Percentiles rank a stretch among this genome's conserved stretches.
Conservation (phyloP, 2,329 filamentous ascomycete genomes). For the Calonectria henricotiae region DNA sequence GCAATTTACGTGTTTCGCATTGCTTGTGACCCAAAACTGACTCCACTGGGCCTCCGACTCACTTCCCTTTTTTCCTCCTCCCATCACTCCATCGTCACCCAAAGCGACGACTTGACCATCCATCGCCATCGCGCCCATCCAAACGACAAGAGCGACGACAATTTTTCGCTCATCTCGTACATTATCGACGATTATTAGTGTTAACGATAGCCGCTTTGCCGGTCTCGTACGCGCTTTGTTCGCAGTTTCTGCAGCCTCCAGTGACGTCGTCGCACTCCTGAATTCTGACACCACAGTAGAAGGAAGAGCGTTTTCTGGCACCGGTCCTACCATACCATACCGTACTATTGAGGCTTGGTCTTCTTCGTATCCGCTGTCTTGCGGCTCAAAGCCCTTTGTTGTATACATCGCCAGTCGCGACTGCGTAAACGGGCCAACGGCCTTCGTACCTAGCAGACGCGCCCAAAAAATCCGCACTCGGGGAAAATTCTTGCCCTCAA, state of each 20-base stretch:
- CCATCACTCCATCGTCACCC: conserved; percentile 43
- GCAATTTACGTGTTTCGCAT: conserved; percentile 30
- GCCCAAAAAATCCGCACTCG: conserved; percentile 39
- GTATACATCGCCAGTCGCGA: conserved; percentile 51
- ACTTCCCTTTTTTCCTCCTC: conserved; percentile 39
- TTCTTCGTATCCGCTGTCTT: conserved; percentile 49
- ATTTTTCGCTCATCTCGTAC: conserved; percentile 39
- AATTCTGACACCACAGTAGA: conserved; percentile 52
- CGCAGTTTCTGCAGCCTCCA: conserved; percentile 44
- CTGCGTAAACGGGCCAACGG: conserved; percentile 51
- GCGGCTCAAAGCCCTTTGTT: conserved; percentile 40
- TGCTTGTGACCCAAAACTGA: conserved; percentile 41
- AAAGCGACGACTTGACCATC: conserved; percentile 40
- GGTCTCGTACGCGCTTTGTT: conserved; percentile 38
- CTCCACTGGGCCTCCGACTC: conserved; percentile 47
- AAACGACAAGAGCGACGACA: conserved; percentile 36
- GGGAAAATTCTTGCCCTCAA: conserved; percentile 29
- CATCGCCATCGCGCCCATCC: conserved; percentile 44
- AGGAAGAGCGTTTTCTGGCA: conserved; percentile 47
- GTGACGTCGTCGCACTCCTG: conserved; percentile 50
- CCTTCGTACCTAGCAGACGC: conserved; percentile 48
- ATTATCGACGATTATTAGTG: conserved; percentile 39
- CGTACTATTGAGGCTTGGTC: conserved; percentile 51
- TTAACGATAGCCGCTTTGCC: conserved; percentile 43
- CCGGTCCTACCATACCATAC: conserved; percentile 49